Evolutionary conservation across 2,329 filamentous ascomycete genomes (phyloP).

Genomic region (Lachnellula arida): DNA sequence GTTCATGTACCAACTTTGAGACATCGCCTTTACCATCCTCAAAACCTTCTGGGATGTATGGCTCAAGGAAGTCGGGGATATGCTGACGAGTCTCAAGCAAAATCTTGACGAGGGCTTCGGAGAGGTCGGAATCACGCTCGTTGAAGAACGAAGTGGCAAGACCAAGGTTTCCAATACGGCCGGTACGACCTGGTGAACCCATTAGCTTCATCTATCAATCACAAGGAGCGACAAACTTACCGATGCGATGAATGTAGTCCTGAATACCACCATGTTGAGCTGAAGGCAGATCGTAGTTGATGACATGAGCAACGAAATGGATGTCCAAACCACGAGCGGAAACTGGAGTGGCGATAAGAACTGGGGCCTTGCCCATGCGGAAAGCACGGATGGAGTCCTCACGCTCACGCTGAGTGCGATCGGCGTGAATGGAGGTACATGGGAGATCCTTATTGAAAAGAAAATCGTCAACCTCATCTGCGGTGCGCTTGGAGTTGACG

Average conservation of each 20-base stretch:
- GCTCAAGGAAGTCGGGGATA: constrained; percentile 76
- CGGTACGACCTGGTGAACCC: constrained; percentile 67
- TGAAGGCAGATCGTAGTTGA: constrained; percentile 87
- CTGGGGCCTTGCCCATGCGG: constrained; percentile 66
- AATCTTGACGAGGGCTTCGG: constrained; percentile 69
- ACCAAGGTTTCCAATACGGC: constrained; percentile 83
- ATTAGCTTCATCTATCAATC: constrained; percentile 4
- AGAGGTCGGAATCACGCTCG: constrained; percentile 69
- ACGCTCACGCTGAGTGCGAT: constrained; percentile 84
- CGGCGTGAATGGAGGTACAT: constrained; percentile 80
- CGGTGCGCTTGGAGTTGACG: constrained; percentile 73
- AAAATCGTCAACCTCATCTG: constrained; percentile 83
- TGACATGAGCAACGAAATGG: constrained; percentile 78
- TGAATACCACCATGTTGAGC: constrained; percentile 77
- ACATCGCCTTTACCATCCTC: constrained; percentile 27
- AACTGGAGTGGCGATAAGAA: constrained; percentile 82
- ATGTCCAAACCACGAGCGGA: constrained; percentile 87
- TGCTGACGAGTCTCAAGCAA: constrained; percentile 74
- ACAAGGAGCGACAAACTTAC: constrained; percentile 42
- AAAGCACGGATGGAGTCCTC: constrained; percentile 89
- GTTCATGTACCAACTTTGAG: constrained; percentile 23
- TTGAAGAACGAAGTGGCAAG: constrained; percentile 87
- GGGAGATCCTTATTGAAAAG: constrained; percentile 77
- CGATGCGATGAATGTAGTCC: constrained; percentile 93
- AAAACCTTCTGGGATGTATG: constrained; percentile 54